Conservation (phyloP, 78 protist genomes). For the Dictyostelium capitatum region DNA sequence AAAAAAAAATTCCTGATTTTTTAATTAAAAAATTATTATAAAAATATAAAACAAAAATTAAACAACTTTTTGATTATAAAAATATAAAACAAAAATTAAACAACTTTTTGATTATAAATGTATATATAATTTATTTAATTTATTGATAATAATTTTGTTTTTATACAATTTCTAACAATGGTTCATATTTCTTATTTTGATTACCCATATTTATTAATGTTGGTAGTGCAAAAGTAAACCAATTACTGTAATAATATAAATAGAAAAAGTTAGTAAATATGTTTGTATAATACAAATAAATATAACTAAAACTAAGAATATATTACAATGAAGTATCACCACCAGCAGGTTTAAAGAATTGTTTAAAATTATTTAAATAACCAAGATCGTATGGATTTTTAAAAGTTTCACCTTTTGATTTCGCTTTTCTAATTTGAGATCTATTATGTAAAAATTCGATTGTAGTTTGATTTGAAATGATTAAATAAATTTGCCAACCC, state of each 20-base stretch:
- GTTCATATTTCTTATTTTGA: constrained; percentile 13
- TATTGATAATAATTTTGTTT: too few relatives aligned
- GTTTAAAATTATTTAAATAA: constrained; percentile 8
- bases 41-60: too few relatives aligned
- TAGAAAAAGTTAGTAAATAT: too few relatives aligned
- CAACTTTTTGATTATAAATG: too few relatives aligned
- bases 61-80: too few relatives aligned
- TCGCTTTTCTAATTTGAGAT: constrained; percentile 25
- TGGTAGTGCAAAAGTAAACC: constrained; percentile 14
- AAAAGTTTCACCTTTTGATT: constrained; percentile 43
- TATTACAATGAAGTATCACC: not conserved
- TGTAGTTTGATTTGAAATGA: constrained; percentile 77
- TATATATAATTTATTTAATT: too few relatives aligned
- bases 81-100: too few relatives aligned
- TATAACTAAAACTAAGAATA: too few relatives aligned
- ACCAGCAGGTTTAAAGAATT: constrained; percentile 53
- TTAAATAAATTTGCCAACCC: constrained; percentile 80
- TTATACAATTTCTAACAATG: constrained; percentile 8
- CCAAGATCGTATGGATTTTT: constrained; percentile 76
- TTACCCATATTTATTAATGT: not conserved
- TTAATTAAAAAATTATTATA: too few relatives aligned
- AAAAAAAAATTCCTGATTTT: too few relatives aligned
- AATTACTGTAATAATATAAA: not conserved
- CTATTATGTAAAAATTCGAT: constrained; percentile 82
- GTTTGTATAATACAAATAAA: too few relatives aligned